Base-by-base conservation (phyloP, 768 basidiomycete species). In the Collybia sordida region DNA sequence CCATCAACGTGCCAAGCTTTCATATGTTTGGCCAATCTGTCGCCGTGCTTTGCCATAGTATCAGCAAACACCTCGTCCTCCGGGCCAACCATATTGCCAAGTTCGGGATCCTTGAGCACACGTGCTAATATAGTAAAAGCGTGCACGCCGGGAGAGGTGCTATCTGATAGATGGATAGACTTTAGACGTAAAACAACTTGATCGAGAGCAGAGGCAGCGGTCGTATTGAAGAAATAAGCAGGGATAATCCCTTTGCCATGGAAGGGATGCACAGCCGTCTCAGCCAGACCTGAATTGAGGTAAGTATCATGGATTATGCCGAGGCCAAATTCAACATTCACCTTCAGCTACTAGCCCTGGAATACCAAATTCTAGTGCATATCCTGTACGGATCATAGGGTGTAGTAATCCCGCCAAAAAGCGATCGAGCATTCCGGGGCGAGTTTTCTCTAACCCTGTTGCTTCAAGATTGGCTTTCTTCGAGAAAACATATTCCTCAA, bases 321-420 rank as follows among this genome's bases (percentile, higher is more conserved):
- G 4, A 7, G 22, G 15, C 1, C 36, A 25, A 12, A 15, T 27
- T 27, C 21, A 22, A 18, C 17, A 25, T 55, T 12, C 47, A 84
- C 86, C 87, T 71, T 89, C 86, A 2, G 79, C 79, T 3, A 80
- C 64, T 50, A 86, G 67, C 1, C 85, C 87, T 3, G 79, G 75
- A 24, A 84, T 55, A 12, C 63, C 69, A 53, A 87, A 88, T 62
- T 88, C 88, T 3, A 77, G 65, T 1, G 85, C 86, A 64, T 81
- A 83, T 19, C 83, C 85, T 1, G 68, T 56, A 56, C 88, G 85
- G 41, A 89, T 88, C 42, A 86, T 52, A 0, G 88, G 84, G 59
- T 90, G 88, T 3, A 88, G 12, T 2, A 85, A 58, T 2, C 82
- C 84, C 0, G 72, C 72, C 3, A 84, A 37, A 57, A 85, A 75